Conservation (phyloP, 208 protist genomes). For the Angomonas ambiguus region DNA sequence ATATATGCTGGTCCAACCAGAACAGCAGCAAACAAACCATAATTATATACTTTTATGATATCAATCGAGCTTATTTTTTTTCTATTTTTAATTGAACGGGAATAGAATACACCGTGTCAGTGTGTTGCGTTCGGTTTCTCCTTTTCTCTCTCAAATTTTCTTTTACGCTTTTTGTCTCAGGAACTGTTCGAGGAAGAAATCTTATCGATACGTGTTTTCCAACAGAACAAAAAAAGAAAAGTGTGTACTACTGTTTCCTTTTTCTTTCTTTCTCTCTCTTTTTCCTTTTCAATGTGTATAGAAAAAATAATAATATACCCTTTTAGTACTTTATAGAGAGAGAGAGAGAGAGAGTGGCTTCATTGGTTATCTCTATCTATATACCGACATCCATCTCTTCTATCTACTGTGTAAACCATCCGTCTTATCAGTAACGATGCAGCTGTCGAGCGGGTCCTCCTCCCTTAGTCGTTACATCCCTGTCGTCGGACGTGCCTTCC, state of each 20-base stretch:
- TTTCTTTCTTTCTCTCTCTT: slow-evolving; percentile 6
- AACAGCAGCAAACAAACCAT: no score
- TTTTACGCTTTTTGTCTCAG: slow-evolving; percentile 14
- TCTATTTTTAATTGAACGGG: slow-evolving; percentile 3
- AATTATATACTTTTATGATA: neutral
- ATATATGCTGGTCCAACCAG: no score
- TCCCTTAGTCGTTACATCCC: slow-evolving; percentile 41
- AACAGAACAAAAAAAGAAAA: slow-evolving; percentile 7
- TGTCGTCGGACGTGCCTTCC: slow-evolving; percentile 53
- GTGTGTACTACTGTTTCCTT: no score
- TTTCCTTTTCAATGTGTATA: slow-evolving; percentile 6
- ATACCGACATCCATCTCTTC: slow-evolving; percentile 1
- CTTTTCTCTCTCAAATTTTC: slow-evolving; percentile 6
- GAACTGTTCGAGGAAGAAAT: neutral
- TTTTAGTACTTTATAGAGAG: neutral
- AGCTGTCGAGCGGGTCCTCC: neutral
- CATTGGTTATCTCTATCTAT: no score
- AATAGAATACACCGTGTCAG: neutral
- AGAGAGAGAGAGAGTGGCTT: no score
- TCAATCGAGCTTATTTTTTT: neutral
- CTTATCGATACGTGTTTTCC: no score
- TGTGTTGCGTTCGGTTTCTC: slow-evolving; percentile 11
- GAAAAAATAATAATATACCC: neutral
- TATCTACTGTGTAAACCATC: neutral
- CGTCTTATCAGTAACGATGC: neutral